These are phyloP conservation scores for Aphanomyces invadans DNA, from an alignment of 352 stramenopile genomes.

Conservation along the genomic window DNA sequence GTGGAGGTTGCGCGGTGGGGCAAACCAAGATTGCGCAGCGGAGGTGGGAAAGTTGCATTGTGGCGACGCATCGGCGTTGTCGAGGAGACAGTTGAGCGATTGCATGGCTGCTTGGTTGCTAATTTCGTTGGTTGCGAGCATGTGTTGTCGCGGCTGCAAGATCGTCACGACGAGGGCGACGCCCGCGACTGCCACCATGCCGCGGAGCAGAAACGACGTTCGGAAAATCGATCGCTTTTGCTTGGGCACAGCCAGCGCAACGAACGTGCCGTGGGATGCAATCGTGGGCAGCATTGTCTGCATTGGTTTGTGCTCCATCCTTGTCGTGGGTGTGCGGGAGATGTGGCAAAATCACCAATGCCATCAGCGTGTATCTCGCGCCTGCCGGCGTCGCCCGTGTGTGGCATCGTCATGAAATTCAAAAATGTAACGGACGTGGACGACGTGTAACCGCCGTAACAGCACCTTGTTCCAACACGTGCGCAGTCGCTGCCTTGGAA, in stretches of 20 bases:
- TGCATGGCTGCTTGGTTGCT: background rate
- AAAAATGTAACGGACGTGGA: background rate
- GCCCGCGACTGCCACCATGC: background rate
- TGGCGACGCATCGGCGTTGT: background rate
- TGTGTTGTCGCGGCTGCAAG: background rate
- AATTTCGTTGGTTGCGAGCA: background rate
- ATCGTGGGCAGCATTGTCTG: background rate
- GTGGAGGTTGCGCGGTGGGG: conserved; percentile 46
- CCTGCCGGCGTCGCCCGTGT: background rate
- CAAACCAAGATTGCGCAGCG: conserved; percentile 20
- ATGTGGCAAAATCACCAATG: background rate
- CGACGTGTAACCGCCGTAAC: background rate
- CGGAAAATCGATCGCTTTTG: background rate
- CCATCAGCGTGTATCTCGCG: background rate
- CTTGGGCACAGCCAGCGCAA: conserved; percentile 3
- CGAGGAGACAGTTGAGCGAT: background rate
- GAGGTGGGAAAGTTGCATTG: conserved; percentile 4
- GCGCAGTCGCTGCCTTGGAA: no score
- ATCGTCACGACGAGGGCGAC: background rate
- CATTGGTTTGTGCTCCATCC: background rate
- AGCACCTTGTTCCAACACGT: no score
- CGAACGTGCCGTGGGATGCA: background rate
- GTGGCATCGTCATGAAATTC: background rate
- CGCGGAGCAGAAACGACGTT: background rate
- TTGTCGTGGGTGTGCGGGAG: background rate